Evolutionary conservation across 768 basidiomycete species (phyloP), one percentile per base, ranked within the genome.

Genomic region (Tylopilus plumbeoviolaceoides): DNA sequence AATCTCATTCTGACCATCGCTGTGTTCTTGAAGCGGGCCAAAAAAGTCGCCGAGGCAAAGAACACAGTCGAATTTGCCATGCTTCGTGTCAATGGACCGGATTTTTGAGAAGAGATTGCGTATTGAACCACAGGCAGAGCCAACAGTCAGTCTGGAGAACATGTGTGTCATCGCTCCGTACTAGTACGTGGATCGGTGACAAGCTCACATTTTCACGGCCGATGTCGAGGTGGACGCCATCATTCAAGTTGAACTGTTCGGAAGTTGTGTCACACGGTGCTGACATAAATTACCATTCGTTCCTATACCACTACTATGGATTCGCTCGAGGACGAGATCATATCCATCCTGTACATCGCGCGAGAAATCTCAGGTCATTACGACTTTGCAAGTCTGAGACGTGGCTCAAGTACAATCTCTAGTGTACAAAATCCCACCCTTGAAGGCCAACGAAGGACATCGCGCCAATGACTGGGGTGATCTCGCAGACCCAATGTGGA

Each of bases 381-480:
- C 25, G 35, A 18, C 44, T 48, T 54, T 56, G 43, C 47, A 39
- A 48, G 42, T 59, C 35, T 46, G 55, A 50, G 48, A 55, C 46
- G 48, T 53, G 55, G 42, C 55, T 65, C 52, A 60, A 57, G 54
- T 48, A 65, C 56, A 41, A 18, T 36, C 47, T 57, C 20, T 69
- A 95, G 94, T 95, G 35, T 95, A 87, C 77, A 91, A 87, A 74
- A 91, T 97, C 44, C 94, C 94, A 2, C 84, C 93, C 44, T 74
- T 94, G 63, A 91, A 82, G 63, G 79, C 78, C 36, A 89, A 92
- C 62, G 89, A 93, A 64, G 94, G 94, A 9, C 88, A 95, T 72
- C 86, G 91, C 48, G 94, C 94, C 11, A 86, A 85, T 50, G 90
- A 93, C 59, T 98, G 94, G 94, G 91, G 93, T 15, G 88, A 93